Conservation (phyloP, 2,329 filamentous ascomycete species). For the Aspergillus sp. region DNA sequence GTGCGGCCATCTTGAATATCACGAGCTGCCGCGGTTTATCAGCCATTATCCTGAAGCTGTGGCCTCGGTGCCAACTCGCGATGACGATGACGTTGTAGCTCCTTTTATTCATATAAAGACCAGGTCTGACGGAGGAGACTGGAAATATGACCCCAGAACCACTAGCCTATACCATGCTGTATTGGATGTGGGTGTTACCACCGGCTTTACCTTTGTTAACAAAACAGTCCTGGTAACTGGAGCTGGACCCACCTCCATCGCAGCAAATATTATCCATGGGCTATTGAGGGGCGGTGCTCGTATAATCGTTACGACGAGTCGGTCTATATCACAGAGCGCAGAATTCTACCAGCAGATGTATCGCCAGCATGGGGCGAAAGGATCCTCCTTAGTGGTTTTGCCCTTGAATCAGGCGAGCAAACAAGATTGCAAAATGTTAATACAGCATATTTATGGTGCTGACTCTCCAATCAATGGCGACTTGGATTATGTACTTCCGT, state of each 20-base stretch:
- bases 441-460: slow-evolving; percentile 38
- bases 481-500: slow-evolving; percentile 44
- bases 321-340: slow-evolving; percentile 26
- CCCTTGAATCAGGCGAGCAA: slow-evolving; percentile 45
- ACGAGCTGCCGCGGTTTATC: slow-evolving; percentile 4
- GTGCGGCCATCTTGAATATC: slow-evolving; percentile 11
- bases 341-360: slow-evolving; percentile 39
- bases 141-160: slow-evolving; percentile 17
- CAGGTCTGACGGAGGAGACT: slow-evolving; percentile 11
- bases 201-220: slow-evolving; percentile 25
- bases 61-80: neutral
- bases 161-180: slow-evolving; percentile 16
- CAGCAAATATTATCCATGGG: slow-evolving; percentile 31
- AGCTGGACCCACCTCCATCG: slow-evolving; percentile 39
- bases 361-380: slow-evolving; percentile 29
- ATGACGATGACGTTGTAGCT: neutral
- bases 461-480: slow-evolving; percentile 29
- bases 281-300: slow-evolving; percentile 36
- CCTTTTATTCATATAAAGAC: slow-evolving; percentile 23
- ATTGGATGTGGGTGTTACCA: slow-evolving; percentile 15
- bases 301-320: slow-evolving; percentile 44
- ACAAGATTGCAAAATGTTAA: slow-evolving; percentile 38
- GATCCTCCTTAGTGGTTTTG: slow-evolving; percentile 37
- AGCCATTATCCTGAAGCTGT: slow-evolving; percentile 9
- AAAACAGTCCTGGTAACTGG: slow-evolving; percentile 40